Conservation (phyloP, 495 filamentous ascomycete species). For the Cladorrhinum samala region DNA sequence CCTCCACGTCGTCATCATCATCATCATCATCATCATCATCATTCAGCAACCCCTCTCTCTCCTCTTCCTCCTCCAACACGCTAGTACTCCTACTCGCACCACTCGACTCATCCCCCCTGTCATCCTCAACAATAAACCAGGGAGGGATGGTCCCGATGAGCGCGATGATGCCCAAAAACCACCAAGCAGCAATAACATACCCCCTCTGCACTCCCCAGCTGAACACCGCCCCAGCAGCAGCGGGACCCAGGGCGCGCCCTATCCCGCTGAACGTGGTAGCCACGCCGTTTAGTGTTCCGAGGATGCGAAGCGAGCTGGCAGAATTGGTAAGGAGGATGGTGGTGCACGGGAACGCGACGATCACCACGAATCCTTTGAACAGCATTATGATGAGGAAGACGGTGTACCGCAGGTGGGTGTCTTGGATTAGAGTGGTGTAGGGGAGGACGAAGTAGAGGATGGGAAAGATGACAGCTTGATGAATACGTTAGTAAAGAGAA, state of each 20-base stretch:
- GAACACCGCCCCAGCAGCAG: constrained; percentile 58
- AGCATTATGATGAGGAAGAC: constrained; percentile 54
- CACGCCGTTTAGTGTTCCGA: constrained; percentile 87
- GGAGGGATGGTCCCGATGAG: constrained; percentile 58
- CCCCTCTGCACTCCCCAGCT: constrained; percentile 64
- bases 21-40: neutral
- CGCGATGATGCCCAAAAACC: constrained; percentile 57
- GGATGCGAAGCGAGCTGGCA: constrained; percentile 61
- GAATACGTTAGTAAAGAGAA: neutral
- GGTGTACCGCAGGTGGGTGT: constrained; percentile 32
- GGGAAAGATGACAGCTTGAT: constrained; percentile 51
- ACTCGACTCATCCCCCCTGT: constrained; percentile 51
- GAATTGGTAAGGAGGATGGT: constrained; percentile 91
- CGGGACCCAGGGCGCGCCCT: constrained; percentile 72
- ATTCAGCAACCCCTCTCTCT: neutral
- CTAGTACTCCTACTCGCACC: no score
- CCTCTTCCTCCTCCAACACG: neutral
- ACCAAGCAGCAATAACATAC: constrained; percentile 74
- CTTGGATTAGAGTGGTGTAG: constrained; percentile 59
- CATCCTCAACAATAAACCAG: constrained; percentile 67
- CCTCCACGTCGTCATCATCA: neutral
- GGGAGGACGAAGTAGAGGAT: constrained; percentile 67
- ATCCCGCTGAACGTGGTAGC: constrained; percentile 73
- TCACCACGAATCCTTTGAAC: constrained; percentile 60
- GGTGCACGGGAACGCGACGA: constrained; percentile 79